Conservation (phyloP, 805 yeast species). For the Hanseniaspora nectarophila region DNA sequence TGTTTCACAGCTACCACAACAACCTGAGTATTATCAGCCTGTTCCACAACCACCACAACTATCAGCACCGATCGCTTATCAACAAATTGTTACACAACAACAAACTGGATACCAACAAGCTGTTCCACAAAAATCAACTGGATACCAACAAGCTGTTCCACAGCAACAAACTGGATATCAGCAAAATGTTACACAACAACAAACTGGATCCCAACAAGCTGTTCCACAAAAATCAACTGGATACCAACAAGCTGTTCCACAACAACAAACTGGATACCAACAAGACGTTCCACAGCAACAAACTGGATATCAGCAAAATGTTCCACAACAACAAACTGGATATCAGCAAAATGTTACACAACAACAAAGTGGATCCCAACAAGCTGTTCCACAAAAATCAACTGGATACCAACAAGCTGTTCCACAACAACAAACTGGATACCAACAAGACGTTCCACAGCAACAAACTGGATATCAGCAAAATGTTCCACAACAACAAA, state of each 20-base stretch:
- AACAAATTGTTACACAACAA: slow-evolving; percentile 17
- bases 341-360: too few relatives aligned
- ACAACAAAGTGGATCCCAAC: too few relatives aligned
- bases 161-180: slow-evolving; percentile 22
- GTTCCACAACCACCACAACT: too few relatives aligned
- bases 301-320: slow-evolving; percentile 15
- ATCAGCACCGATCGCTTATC: too few relatives aligned
- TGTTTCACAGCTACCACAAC: slow-evolving; percentile 20
- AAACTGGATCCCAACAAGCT: slow-evolving; percentile 10
- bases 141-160: slow-evolving; percentile 17
- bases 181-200: slow-evolving; percentile 17
- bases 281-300: slow-evolving; percentile 18
- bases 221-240: not conserved
- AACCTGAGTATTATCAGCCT: slow-evolving; percentile 17
- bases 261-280: slow-evolving; percentile 4
- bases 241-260: slow-evolving; percentile 11
- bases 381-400: too few relatives aligned
- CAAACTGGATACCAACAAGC: slow-evolving; percentile 11
- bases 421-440: slow-evolving; percentile 17
- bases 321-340: too few relatives aligned
- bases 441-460: not conserved
- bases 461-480: slow-evolving; percentile 4
- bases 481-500: slow-evolving; percentile 13
- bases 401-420: slow-evolving; percentile 22
- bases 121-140: slow-evolving; percentile 15